Conservation (phyloP, 805 yeast species). For the Phaffomyces antillensis region DNA sequence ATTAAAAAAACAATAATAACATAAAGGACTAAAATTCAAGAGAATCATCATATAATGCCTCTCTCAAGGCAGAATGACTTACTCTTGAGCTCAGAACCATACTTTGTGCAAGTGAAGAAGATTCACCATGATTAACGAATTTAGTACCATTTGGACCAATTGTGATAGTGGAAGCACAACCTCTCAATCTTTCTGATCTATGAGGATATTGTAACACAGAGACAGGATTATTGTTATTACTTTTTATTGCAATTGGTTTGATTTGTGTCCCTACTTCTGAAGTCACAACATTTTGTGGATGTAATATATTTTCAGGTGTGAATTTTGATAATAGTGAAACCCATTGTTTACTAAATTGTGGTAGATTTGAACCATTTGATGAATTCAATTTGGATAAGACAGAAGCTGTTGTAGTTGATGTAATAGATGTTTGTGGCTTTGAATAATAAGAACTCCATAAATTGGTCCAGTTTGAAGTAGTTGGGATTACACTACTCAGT, state of each 20-base stretch:
- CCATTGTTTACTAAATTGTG: constrained; percentile 11
- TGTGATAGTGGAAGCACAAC: constrained; percentile 20
- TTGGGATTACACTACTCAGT: constrained; percentile 1
- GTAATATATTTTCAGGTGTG: constrained; percentile 7
- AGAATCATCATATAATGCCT: constrained; percentile 16
- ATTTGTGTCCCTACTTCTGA: constrained; percentile 18
- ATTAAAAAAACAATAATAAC: not conserved
- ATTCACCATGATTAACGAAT: constrained; percentile 21
- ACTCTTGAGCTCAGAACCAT: constrained; percentile 19
- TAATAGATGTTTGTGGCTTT: not conserved
- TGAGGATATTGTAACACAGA: constrained; percentile 4
- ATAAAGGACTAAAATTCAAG: not conserved
- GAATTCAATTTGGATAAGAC: not conserved
- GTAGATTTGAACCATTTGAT: not conserved
- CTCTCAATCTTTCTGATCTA: constrained; percentile 11
- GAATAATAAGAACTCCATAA: not conserved
- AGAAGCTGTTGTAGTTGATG: not conserved
- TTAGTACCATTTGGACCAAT: constrained; percentile 23
- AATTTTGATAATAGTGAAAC: constrained; percentile 11
- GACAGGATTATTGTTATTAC: not conserved
- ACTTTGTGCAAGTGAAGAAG: constrained; percentile 16
- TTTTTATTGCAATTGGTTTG: constrained; percentile 2
- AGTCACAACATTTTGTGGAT: constrained; percentile 11
- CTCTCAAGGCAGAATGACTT: constrained; percentile 21
- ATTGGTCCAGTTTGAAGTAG: constrained; percentile 1